Percentiles rank a stretch among this genome's conserved stretches.
These are phyloP conservation scores for Pisolithus marmoratus DNA, from an alignment of 768 basidiomycete genomes.

Conservation along the genomic window DNA sequence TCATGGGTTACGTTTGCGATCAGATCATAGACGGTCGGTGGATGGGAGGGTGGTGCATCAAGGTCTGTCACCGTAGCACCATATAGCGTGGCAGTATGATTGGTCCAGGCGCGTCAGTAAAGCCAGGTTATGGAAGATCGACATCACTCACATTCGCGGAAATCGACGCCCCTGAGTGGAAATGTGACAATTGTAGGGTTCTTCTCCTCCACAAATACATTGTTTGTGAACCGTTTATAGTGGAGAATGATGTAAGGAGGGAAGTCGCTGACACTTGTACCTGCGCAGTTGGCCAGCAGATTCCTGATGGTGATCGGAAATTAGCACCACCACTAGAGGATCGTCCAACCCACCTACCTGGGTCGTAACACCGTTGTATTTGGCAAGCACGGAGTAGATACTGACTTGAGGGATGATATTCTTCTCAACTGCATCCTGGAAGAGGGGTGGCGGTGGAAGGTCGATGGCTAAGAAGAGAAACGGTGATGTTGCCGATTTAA, in stretches of 20 bases:
- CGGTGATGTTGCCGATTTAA: constrained; percentile 78
- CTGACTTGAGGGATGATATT: constrained; percentile 99
- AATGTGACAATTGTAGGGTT: constrained; percentile 99
- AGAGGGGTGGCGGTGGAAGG: constrained; percentile 94
- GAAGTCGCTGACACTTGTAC: constrained; percentile 85
- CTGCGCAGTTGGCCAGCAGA: constrained; percentile 77
- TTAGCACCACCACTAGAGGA: constrained; percentile 11
- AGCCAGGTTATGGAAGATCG: constrained; percentile 17
- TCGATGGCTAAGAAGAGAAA: constrained; percentile 96
- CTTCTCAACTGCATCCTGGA: constrained; percentile 94
- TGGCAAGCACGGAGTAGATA: constrained; percentile 81
- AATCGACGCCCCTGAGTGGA: constrained; percentile 88
- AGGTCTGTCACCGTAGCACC: constrained; percentile 50
- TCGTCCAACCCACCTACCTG: constrained; percentile 50
- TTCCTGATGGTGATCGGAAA: constrained; percentile 48
- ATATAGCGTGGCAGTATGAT: constrained; percentile 16
- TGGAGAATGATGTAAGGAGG: constrained; percentile 91
- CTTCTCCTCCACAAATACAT: constrained; percentile 95
- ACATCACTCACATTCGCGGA: constrained; percentile 73
- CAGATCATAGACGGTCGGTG: constrained; percentile 81
- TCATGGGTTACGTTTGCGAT: constrained; percentile 94
- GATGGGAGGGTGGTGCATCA: constrained; percentile 56
- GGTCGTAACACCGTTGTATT: constrained; percentile 89
- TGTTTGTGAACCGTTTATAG: constrained; percentile 96
- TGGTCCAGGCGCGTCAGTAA: constrained; percentile 16